Evolutionary conservation across 2,329 filamentous ascomycete species (phyloP).

Genomic region (Teratosphaeria viscida): DNA sequence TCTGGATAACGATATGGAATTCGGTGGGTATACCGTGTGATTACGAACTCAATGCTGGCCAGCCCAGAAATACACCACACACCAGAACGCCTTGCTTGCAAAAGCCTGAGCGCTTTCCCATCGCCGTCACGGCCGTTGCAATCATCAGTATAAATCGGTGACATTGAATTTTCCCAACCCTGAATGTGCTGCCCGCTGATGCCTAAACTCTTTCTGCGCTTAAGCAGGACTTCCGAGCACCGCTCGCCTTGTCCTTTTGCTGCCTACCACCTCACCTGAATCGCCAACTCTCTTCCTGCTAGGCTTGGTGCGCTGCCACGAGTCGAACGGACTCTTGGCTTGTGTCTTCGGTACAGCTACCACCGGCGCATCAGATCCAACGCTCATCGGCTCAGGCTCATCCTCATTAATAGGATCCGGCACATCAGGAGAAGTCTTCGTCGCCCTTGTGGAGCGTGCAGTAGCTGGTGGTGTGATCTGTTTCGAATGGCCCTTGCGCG

Average conservation of each 20-base stretch:
- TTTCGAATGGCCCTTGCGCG: constrained; percentile 24
- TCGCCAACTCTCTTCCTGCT: constrained; percentile 5
- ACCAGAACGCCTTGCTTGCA: neutral
- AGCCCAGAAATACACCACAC: neutral
- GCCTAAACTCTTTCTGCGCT: neutral
- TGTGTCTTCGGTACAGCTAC: neutral
- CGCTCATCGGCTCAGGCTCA: constrained; percentile 6
- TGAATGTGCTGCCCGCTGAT: neutral
- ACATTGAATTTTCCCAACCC: neutral
- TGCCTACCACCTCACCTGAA: constrained; percentile 1
- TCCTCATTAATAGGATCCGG: constrained; percentile 5
- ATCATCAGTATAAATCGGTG: neutral
- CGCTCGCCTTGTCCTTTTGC: constrained; percentile 7
- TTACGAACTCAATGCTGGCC: neutral
- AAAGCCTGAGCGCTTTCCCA: neutral
- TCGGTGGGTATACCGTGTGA: neutral
- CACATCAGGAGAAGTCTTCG: constrained; percentile 29
- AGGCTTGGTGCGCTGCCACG: constrained; percentile 55
- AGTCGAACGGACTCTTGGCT: constrained; percentile 50
- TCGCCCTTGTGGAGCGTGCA: constrained; percentile 47
- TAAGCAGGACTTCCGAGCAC: constrained; percentile 2
- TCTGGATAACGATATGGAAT: neutral
- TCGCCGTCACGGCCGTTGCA: neutral
- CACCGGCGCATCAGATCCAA: constrained; percentile 2
- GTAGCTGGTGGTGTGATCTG: constrained; percentile 55